Base-by-base conservation (phyloP, 2,329 filamentous ascomycete genomes). In the Pseudopithomyces chartarum region DNA sequence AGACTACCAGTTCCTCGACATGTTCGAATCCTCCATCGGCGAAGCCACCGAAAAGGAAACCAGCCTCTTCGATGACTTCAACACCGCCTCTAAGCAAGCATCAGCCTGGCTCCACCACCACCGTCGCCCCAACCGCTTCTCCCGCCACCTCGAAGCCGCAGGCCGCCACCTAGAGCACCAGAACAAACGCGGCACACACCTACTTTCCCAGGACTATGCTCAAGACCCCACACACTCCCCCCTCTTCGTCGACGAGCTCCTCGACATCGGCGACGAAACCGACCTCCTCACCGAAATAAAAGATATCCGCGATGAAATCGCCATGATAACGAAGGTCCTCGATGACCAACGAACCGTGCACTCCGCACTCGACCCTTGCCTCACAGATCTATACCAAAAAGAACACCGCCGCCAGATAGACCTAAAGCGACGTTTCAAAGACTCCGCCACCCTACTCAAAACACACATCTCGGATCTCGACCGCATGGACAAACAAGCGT, bases 301-400 rank as follows among this genome's bases (percentile, higher is more conserved):
- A 66, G 87, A 90, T 64, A 88, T 89, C 52, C 82, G 85, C 19
- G 87, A 90, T 63, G 86, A 90, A 70, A 80, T 89, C 19, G 85
- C 85, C 64, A 89, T 89, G 74, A 82, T 90, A 29, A 71, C 69
- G 3, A 82, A 81, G 52, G 79, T 86, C 0, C 72, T 85, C 1
- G 77, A 81, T 45, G 77, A 83, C 33, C 84, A 85, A 60, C 65
- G 76, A 3, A 70, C 74, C 29, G 78, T 84, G 0, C 71, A 85
- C 1, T 73, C 69, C 1, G 79, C 84, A 44, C 78, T 86, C 23
- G 78, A 80, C 54, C 66, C 66, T 1, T 75, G 77, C 17, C 75
- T 85, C 46, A 67, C 63, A 5, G 70, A 74, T 50, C 71, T 77
- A 40, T 75, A 78, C 60, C 58, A 63, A 2, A 69, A 76, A 48